Conservation (phyloP, 192 early-diverging fungal genomes). For the Jimgerdemannia flammicorona region DNA sequence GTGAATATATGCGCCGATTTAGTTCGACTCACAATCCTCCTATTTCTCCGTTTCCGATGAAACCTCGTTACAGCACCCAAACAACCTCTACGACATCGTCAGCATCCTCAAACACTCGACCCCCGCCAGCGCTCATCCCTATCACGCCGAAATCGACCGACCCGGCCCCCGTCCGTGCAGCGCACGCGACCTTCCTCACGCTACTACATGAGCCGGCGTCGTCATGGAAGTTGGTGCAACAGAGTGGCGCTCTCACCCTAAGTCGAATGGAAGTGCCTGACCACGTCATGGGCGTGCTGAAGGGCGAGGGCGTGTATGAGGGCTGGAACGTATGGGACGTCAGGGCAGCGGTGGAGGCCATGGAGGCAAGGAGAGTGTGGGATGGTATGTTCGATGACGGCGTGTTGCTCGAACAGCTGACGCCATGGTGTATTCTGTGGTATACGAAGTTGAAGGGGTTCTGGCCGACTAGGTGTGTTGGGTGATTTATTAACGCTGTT, state of each 20-base stretch:
- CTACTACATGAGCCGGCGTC: constrained; percentile 22
- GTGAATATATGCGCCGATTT: no score
- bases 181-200: constrained; percentile 27
- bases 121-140: constrained; percentile 20
- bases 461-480: constrained; percentile 40
- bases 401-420: constrained; percentile 27
- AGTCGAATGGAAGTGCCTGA: constrained; percentile 26
- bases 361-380: constrained; percentile 6
- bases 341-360: constrained; percentile 23
- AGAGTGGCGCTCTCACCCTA: constrained; percentile 21
- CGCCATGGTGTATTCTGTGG: constrained; percentile 32
- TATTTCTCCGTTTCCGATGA: no score
- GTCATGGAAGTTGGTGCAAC: constrained; percentile 26
- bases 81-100: background rate
- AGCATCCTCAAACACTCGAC: background rate
- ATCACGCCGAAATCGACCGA: constrained; percentile 26
- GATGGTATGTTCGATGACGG: constrained; percentile 40
- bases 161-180: constrained; percentile 26
- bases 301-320: constrained; percentile 33
- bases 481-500: background rate
- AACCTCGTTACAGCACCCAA: constrained; percentile 5
- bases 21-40: no score
- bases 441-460: constrained; percentile 40
- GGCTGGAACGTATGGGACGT: constrained; percentile 33
- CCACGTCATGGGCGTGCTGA: constrained; percentile 30